Evolutionary conservation across 1,139 yeast species (phyloP), one percentile per base, ranked within the genome.

Genomic region (Kazachstania sp.): DNA sequence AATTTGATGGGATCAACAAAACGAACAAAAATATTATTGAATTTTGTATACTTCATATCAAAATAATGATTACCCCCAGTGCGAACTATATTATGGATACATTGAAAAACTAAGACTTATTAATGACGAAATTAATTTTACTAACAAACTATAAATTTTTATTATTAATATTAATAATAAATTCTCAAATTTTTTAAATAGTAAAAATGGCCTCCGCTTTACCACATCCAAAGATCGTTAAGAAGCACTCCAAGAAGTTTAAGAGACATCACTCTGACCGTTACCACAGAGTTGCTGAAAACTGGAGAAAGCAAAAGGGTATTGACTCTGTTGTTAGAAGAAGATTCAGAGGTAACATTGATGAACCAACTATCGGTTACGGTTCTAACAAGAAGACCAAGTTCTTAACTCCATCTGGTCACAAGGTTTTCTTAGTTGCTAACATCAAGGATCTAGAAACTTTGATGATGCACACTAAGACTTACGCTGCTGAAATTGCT

Each of bases 291-390:
- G 97, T 92, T 66, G 78, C 88, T 69, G 97, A 87, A 78, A 84
- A 83, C 83, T 94, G 98, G 98, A 92, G 99, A 87, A 92, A 92
- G 81, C 98, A 94, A 80, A 92, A 90, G 87, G 99, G 99, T 92
- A 94, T 94, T 71, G 99, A 94, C 82, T 90, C 97, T 67, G 83
- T 90, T 79, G 97, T 90, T 74, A 90, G 97, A 83, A 90, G 97
- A 83, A 87, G 97, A 81, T 94, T 92, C 95, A 87, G 97, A 84
- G 98, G 98, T 71, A 84, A 94, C 77, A 86, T 92, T 72, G 81
- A 92, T 69, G 95, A 90, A 83, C 99, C 99, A 81, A 90, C 86
- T 81, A 90, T 94, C 70, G 99, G 99, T 80, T 94, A 86, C 83
- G 97, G 98, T 77, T 88, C 97, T 67, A 88, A 92, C 96, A 92